A percentile compares a stretch with the other conserved stretches of the same genome.
These are phyloP conservation scores for Malassezia caprae DNA, from an alignment of 1,284 basidiomycete species.

Conservation along the genomic window DNA sequence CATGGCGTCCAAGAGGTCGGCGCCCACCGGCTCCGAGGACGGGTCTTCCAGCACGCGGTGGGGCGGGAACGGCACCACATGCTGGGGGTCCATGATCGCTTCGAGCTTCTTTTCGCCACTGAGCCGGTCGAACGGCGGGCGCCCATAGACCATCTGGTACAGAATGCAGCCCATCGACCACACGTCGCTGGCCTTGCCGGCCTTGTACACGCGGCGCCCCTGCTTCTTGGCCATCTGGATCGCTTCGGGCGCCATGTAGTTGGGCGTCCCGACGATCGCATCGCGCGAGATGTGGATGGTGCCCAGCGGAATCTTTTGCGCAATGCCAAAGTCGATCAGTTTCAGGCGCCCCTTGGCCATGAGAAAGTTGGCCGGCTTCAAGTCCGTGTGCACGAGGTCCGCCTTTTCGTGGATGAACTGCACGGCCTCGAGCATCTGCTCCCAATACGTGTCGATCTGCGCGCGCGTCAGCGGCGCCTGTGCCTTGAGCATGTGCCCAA, in stretches of 20 bases:
- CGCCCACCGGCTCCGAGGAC: slow-evolving; percentile 54
- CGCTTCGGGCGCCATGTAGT: slow-evolving; percentile 49
- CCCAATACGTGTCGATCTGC: slow-evolving; percentile 35
- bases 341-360: slow-evolving; percentile 77
- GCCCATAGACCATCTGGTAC: slow-evolving; percentile 89
- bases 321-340: slow-evolving; percentile 93
- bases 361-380: slow-evolving; percentile 56
- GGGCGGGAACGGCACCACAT: slow-evolving; percentile 66
- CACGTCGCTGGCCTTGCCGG: slow-evolving; percentile 57
- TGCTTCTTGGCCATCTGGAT: slow-evolving; percentile 40
- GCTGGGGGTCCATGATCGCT: slow-evolving; percentile 64
- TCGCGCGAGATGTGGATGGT: slow-evolving; percentile 47
- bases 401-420: slow-evolving; percentile 44
- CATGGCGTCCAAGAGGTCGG: slow-evolving; percentile 63
- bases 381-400: slow-evolving; percentile 44
- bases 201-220: slow-evolving; percentile 48
- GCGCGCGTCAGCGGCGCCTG: slow-evolving; percentile 27
- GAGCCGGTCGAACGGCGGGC: slow-evolving; percentile 76
- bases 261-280: slow-evolving; percentile 46
- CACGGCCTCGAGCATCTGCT: slow-evolving; percentile 47
- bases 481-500: slow-evolving; percentile 29
- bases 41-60: slow-evolving; percentile 55
- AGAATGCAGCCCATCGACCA: slow-evolving; percentile 95
- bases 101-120: slow-evolving; percentile 83
- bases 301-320: slow-evolving; percentile 60